Conservation (phyloP, 768 basidiomycete genomes). For the Heimioporus sp. region DNA sequence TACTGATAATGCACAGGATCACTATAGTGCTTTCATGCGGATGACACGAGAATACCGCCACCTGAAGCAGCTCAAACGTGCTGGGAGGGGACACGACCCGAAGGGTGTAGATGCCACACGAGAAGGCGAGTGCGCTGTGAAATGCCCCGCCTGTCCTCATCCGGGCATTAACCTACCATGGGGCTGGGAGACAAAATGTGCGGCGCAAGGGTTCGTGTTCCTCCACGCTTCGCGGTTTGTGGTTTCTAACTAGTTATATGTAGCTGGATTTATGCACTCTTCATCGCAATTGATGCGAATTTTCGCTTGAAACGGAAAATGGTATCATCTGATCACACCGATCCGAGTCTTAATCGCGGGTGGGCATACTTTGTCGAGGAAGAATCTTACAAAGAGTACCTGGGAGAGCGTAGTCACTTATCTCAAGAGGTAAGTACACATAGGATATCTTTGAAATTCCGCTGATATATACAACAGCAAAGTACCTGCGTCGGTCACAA, state of each 20-base stretch:
- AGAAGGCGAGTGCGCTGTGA: not conserved
- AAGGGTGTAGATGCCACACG: not conserved
- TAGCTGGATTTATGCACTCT: conserved; percentile 21
- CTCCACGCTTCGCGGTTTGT: not conserved
- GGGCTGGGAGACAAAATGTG: not conserved
- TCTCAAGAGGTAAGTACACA: conserved; percentile 17
- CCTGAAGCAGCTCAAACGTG: not conserved
- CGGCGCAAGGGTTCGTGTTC: not conserved
- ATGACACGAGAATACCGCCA: not conserved
- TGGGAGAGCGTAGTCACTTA: no score
- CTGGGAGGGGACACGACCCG: not conserved
- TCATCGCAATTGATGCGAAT: conserved; percentile 29
- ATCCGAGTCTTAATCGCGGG: conserved; percentile 22
- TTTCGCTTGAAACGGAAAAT: conserved; percentile 24
- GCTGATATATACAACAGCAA: not conserved
- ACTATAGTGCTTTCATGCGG: not conserved
- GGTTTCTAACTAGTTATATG: not conserved
- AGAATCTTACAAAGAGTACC: conserved; percentile 10
- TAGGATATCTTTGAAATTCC: not conserved
- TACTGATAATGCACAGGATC: not conserved
- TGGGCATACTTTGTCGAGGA: conserved; percentile 26
- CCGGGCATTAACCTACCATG: not conserved
- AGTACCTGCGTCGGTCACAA: not conserved
- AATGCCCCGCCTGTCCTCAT: conserved; percentile 5
- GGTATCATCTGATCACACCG: conserved; percentile 6